Evolutionary conservation across 2,329 filamentous ascomycete species (phyloP).

Genomic region (Escovopsis weberi): DNA sequence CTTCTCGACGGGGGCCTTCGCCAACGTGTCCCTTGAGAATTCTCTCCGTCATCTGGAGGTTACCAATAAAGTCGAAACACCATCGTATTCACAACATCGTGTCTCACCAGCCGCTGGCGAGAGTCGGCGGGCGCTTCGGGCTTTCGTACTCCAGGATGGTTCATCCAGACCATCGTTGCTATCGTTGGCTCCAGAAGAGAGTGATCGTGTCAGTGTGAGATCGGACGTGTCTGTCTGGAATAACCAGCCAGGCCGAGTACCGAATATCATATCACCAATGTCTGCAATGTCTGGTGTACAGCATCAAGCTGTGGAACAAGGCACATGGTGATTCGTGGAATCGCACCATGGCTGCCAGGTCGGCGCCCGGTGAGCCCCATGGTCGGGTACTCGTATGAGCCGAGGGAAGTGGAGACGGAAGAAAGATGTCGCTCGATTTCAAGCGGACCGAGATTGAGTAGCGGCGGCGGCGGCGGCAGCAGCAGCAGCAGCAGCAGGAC

Average conservation of each 20-base stretch:
- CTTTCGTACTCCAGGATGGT: no score
- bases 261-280: slow-evolving; percentile 3
- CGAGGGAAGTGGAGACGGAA: no score
- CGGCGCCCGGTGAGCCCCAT: no score
- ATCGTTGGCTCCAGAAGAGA: not conserved
- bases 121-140: not conserved
- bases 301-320: not conserved
- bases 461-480: no score
- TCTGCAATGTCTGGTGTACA: slow-evolving; percentile 2
- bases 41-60: not conserved
- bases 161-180: not conserved
- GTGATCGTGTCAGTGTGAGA: slow-evolving; percentile 9
- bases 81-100: not conserved
- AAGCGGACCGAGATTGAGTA: no score
- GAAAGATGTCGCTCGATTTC: no score
- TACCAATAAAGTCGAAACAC: not conserved
- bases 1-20: not conserved
- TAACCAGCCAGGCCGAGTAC: slow-evolving; percentile 7
- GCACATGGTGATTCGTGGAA: no score
- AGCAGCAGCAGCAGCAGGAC: no score
- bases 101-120: not conserved
- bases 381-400: no score
- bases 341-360: no score
- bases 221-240: slow-evolving; percentile 12
- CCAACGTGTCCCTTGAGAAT: not conserved